Evolutionary conservation across 306 rosid genomes (phyloP).

Genomic region (Cucurbita ficifolia): DNA sequence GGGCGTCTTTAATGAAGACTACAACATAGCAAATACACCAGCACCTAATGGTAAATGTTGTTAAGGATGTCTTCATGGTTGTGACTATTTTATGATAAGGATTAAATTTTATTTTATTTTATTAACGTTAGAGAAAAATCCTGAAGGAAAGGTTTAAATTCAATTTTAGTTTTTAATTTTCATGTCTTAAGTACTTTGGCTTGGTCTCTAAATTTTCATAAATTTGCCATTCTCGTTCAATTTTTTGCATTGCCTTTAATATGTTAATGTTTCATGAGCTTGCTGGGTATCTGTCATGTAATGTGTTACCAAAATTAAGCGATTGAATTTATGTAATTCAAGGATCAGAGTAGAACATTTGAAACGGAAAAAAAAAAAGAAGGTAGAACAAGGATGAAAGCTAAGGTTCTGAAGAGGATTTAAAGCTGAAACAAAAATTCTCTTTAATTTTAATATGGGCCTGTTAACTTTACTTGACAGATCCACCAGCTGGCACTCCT

Average conservation of each 20-base stretch:
- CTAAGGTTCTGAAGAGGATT: background rate
- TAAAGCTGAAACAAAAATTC: background rate
- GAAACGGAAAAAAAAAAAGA: background rate
- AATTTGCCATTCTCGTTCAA: background rate
- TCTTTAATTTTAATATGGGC: conserved; percentile 1
- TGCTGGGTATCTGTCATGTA: background rate
- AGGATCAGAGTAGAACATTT: background rate
- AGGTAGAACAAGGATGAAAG: background rate
- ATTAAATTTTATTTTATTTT: background rate
- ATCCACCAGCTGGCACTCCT: conserved; percentile 71
- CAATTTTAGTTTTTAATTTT: background rate
- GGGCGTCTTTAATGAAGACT: conserved; percentile 70
- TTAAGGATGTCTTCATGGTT: conserved; percentile 6
- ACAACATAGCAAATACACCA: conserved; percentile 86
- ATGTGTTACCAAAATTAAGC: background rate
- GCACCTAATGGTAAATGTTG: conserved; percentile 62
- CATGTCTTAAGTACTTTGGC: background rate
- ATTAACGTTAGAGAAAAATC: background rate
- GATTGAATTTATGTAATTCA: background rate
- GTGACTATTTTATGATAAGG: conserved; percentile 6
- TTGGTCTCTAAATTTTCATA: background rate
- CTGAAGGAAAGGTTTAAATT: background rate
- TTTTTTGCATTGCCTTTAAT: background rate
- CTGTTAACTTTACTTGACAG: conserved; percentile 20
- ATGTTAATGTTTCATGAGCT: background rate